A percentile compares a stretch with the other conserved stretches of the same genome.
Conservation (phyloP, 176 grass and related monocot species). For the Neostapfia colusana region DNA sequence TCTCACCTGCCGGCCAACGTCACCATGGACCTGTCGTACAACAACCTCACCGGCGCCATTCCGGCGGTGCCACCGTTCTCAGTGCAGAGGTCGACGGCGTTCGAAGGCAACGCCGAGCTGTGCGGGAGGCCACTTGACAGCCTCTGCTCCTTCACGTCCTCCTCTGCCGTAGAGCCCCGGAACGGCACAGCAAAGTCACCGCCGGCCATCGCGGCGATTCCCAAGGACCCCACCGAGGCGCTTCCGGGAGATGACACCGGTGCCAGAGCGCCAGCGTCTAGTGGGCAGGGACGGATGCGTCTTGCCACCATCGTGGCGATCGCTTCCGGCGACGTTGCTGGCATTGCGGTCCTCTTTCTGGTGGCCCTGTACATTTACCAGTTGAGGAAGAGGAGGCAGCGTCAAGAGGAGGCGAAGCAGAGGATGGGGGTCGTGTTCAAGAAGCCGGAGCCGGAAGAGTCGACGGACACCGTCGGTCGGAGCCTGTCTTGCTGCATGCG, state of each 20-base stretch:
- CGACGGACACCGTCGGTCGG: conserved; percentile 24
- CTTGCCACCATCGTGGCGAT: conserved; percentile 60
- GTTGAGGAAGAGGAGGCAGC: conserved; percentile 54
- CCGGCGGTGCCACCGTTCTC: conserved; percentile 53
- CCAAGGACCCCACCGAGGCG: conserved; percentile 42
- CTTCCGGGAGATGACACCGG: conserved; percentile 8
- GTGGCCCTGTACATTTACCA: conserved; percentile 71
- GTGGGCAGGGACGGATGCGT: conserved; percentile 37
- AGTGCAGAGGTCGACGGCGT: conserved; percentile 53
- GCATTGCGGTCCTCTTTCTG: conserved; percentile 50
- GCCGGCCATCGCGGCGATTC: conserved; percentile 83
- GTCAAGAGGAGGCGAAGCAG: conserved; percentile 36
- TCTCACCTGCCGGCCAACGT: conserved; percentile 56
- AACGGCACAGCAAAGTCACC: conserved; percentile 53
- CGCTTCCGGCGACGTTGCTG: conserved; percentile 58
- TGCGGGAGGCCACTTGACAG: conserved; percentile 64
- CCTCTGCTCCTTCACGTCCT: conserved; percentile 60
- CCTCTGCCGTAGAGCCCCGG: conserved; percentile 48
- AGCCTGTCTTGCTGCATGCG: conserved; percentile 68
- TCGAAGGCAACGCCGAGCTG: conserved; percentile 66
- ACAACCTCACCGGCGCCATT: conserved; percentile 79
- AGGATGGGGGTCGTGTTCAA: conserved; percentile 51
- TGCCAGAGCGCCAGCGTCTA: background rate
- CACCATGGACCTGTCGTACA: conserved; percentile 74
- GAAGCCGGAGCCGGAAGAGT: conserved; percentile 44